Conservation (phyloP, 1,139 yeast species). For the Hyphopichia wangnamkhiaoensis region DNA sequence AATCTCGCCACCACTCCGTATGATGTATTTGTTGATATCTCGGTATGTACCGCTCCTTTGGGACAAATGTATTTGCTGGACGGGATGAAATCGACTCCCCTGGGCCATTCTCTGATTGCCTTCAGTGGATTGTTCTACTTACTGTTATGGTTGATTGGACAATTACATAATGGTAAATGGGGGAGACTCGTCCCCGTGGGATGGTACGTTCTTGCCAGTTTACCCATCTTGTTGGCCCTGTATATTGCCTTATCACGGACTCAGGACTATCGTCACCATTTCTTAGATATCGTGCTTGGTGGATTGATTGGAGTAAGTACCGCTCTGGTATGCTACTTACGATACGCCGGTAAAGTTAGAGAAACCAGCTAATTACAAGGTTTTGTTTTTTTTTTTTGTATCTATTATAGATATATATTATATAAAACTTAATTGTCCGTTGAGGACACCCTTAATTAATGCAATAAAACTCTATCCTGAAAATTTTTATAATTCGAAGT, state of each 20-base stretch:
- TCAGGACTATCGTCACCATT: conserved; percentile 79
- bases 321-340: neutral
- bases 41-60: conserved; percentile 39
- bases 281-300: conserved; percentile 66
- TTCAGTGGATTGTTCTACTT: conserved; percentile 68
- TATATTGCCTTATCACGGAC: conserved; percentile 62
- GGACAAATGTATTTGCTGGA: conserved; percentile 59
- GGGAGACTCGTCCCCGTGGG: conserved; percentile 1
- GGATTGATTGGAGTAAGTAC: conserved; percentile 30
- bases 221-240: conserved; percentile 35
- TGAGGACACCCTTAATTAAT: conserved; percentile 54
- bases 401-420: conserved; percentile 1
- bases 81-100: conserved; percentile 79
- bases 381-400: no score
- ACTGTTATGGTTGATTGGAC: conserved; percentile 64
- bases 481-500: conserved; percentile 19
- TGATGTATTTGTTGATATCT: conserved; percentile 37
- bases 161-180: conserved; percentile 33
- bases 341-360: neutral
- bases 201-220: conserved; percentile 12
- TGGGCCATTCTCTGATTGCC: conserved; percentile 75
- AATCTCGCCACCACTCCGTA: conserved; percentile 26
- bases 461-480: conserved; percentile 50
- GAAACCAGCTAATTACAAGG: no score
- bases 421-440: conserved; percentile 45